Conservation (phyloP, 805 yeast genomes). For the Monosporozyma solicola region DNA sequence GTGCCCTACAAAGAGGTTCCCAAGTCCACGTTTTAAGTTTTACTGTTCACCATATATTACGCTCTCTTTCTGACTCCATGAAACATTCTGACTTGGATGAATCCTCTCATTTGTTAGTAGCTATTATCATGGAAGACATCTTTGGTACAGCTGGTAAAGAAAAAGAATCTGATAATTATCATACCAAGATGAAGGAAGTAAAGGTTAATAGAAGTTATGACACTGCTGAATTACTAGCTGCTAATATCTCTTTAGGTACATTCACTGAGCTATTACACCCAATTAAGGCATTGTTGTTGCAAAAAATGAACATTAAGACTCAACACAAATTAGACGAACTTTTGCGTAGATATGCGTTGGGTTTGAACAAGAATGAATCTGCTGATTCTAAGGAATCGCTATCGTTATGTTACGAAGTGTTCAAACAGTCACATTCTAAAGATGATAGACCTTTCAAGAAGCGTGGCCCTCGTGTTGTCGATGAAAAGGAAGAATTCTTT, state of each 20-base stretch:
- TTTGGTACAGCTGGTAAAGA: slow-evolving; percentile 91
- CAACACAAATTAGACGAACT: slow-evolving; percentile 74
- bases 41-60: slow-evolving; percentile 69
- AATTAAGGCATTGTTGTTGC: slow-evolving; percentile 51
- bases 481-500: slow-evolving; percentile 55
- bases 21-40: slow-evolving; percentile 88
- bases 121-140: slow-evolving; percentile 79
- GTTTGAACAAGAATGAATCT: slow-evolving; percentile 63
- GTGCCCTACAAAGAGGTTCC: slow-evolving; percentile 80
- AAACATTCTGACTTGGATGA: slow-evolving; percentile 70
- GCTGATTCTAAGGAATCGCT: slow-evolving; percentile 50
- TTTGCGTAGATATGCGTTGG: slow-evolving; percentile 66
- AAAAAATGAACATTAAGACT: slow-evolving; percentile 54
- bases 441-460: slow-evolving; percentile 9
- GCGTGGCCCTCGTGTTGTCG: slow-evolving; percentile 17
- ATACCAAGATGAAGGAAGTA: slow-evolving; percentile 79
- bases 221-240: slow-evolving; percentile 68
- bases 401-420: slow-evolving; percentile 65
- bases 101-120: slow-evolving; percentile 49
- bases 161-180: slow-evolving; percentile 89
- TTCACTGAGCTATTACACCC: slow-evolving; percentile 61
- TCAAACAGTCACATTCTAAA: slow-evolving; percentile 40
- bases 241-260: slow-evolving; percentile 47
- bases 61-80: slow-evolving; percentile 39
- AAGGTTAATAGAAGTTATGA: slow-evolving; percentile 84